Percentiles rank a stretch among this genome's conserved stretches.
These are phyloP conservation scores for Tillandsia leiboldiana DNA, from an alignment of 176 grass and related monocot species.

Conservation along the genomic window DNA sequence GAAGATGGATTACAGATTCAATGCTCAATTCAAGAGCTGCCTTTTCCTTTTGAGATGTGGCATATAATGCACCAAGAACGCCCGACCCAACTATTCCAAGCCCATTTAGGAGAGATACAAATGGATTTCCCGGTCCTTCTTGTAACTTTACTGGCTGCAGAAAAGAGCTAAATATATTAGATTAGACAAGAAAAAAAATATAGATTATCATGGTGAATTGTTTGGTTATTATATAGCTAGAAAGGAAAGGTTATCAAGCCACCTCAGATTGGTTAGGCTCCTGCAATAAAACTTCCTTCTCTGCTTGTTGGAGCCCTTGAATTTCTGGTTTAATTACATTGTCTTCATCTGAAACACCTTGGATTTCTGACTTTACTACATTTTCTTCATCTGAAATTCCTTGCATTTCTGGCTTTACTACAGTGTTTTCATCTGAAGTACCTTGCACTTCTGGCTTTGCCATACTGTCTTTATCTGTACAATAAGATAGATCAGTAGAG, in stretches of 20 bases:
- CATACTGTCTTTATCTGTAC: not conserved
- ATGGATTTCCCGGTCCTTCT: conserved; percentile 42
- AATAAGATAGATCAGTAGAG: not conserved
- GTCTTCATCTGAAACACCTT: too few relatives aligned
- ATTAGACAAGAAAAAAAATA: not conserved
- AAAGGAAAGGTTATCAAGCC: not conserved
- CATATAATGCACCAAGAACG: conserved; percentile 83
- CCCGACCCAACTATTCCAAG: conserved; percentile 63
- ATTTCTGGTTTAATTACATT: conserved; percentile 7
- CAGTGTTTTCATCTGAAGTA: not conserved
- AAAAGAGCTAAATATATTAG: not conserved
- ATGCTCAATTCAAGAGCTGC: conserved; percentile 52
- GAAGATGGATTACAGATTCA: conserved; percentile 74
- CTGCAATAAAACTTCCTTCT: conserved; percentile 17
- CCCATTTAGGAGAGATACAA: conserved; percentile 44
- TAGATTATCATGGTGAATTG: not conserved
- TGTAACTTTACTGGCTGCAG: conserved; percentile 21
- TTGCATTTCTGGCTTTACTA: not conserved
- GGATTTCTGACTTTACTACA: not conserved
- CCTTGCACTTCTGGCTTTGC: not conserved
- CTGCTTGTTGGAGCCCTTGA: conserved; percentile 14
- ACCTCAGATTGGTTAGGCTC: conserved; percentile 23
- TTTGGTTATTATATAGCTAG: not conserved
- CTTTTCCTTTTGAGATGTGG: conserved; percentile 71
- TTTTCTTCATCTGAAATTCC: not conserved